Evolutionary conservation across 2,329 filamentous ascomycete species (phyloP), one percentile per base, ranked within the genome.

Genomic region (Herpotrichia juniperi): DNA sequence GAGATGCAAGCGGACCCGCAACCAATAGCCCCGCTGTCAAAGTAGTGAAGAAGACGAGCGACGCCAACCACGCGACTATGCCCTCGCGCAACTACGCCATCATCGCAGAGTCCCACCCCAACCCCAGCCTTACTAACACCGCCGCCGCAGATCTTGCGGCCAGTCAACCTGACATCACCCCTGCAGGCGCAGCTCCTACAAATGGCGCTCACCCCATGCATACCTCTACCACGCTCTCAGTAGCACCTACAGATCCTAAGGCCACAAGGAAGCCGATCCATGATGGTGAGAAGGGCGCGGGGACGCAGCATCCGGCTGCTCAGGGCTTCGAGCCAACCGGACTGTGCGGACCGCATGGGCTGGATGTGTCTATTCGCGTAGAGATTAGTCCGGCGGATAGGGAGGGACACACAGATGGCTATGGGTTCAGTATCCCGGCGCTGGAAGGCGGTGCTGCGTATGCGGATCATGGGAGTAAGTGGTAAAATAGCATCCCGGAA

Each of bases 51-150:
- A 87, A 93, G 76, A 90, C 88, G 3, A 83, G 87, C 1, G 78
- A 78, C 37, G 88, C 83, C 68, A 97, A 97, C 74, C 83, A 90
- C 58, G 89, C 91, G 56, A 97, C 93, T 10, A 97, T 97, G 85
- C 85, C 85, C 1, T 84, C 81, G 45, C 78, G 85, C 48, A 87
- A 88, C 70, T 87, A 84, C 66, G 85, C 85, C 51, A 84, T 83
- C 67, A 83, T 87, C 69, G 80, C 80, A 39, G 84, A 87, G 62
- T 78, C 75, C 12, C 67, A 64, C 45, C 40, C 70, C 54, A 53
- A 59, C 10, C 42, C 74, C 39, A 46, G 59, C 16, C 63, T 62
- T 6, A 51, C 57, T 7, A 56, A 64, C 39, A 42, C 51, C 11
- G 51, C 58, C 14, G 55, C 64, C 35, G 42, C 53, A 45, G 64